Conservation (phyloP, 257 asterid species). For the Plantago elongata region DNA sequence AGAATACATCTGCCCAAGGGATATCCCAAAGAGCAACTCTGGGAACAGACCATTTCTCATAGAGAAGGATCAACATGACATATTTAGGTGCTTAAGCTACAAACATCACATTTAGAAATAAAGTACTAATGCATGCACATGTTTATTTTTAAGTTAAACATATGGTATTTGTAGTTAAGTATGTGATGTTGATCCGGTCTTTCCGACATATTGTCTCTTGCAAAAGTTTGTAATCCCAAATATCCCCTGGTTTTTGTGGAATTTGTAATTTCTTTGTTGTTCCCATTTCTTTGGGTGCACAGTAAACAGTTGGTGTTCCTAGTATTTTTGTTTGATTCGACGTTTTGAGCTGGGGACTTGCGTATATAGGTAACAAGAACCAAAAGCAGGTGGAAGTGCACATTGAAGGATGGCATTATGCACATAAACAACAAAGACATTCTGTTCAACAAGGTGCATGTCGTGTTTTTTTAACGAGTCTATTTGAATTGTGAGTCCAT, state of each 20-base stretch:
- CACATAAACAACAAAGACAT: slow-evolving; percentile 89
- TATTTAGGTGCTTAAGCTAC: no score
- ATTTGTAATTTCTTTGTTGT: neutral
- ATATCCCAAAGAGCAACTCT: no score
- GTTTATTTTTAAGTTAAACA: no score
- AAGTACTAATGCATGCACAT: no score
- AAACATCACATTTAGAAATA: no score
- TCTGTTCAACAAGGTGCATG: slow-evolving; percentile 61
- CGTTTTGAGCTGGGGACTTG: slow-evolving; percentile 8
- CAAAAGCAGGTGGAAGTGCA: slow-evolving; percentile 98
- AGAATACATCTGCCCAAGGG: neutral
- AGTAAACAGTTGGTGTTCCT: neutral
- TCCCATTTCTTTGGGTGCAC: neutral
- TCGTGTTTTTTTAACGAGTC: neutral
- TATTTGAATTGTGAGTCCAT: neutral
- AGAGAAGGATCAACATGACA: no score
- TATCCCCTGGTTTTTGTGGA: no score
- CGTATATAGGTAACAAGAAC: slow-evolving; percentile 77
- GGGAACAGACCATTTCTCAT: no score
- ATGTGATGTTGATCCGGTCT: no score
- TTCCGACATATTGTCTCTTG: no score
- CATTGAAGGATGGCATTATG: slow-evolving; percentile 91
- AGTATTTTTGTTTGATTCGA: neutral
- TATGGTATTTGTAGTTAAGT: no score
- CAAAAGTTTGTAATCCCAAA: no score